These are phyloP conservation scores for Croton setiger DNA, from an alignment of 441 rosid genomes.

Conservation along the genomic window DNA sequence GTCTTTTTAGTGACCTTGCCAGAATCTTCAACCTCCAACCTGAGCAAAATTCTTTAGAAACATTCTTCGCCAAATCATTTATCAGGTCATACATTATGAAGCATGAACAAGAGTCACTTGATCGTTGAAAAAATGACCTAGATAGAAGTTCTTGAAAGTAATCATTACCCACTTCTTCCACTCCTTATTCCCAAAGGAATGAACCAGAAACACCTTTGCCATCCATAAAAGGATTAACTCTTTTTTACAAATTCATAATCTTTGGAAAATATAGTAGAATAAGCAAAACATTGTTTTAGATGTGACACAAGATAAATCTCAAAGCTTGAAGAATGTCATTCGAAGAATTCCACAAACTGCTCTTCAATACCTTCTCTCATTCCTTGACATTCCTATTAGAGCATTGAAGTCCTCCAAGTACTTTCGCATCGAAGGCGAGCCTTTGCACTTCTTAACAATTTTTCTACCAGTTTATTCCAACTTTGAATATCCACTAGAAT, in stretches of 20 bases:
- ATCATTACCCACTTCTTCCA: constrained; percentile 24
- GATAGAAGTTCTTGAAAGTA: constrained; percentile 26
- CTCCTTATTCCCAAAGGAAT: background rate
- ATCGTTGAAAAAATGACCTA: constrained; percentile 31
- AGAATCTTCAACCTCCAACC: constrained; percentile 12
- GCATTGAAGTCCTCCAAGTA: constrained; percentile 25
- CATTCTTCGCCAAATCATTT: constrained; percentile 27
- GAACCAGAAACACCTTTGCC: constrained; percentile 31
- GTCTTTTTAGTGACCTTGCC: constrained; percentile 10
- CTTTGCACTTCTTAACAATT: constrained; percentile 28
- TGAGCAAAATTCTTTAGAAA: constrained; percentile 22
- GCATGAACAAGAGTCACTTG: background rate
- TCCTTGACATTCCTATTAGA: constrained; percentile 14
- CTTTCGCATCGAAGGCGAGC: constrained; percentile 31
- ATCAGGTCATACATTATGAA: constrained; percentile 31
- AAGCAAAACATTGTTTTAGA: constrained; percentile 32
- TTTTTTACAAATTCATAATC: constrained; percentile 16
- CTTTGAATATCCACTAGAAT: background rate
- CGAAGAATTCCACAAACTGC: constrained; percentile 26
- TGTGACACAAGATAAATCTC: constrained; percentile 26
- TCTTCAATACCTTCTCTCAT: constrained; percentile 22
- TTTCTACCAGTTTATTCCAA: constrained; percentile 21
- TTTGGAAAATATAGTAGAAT: constrained; percentile 32
- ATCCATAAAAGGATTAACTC: constrained; percentile 30
- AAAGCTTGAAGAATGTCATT: constrained; percentile 29